Evolutionary conservation across 106 monocot genomes (phyloP).

Genomic region (Dioscorea dumetorum): DNA sequence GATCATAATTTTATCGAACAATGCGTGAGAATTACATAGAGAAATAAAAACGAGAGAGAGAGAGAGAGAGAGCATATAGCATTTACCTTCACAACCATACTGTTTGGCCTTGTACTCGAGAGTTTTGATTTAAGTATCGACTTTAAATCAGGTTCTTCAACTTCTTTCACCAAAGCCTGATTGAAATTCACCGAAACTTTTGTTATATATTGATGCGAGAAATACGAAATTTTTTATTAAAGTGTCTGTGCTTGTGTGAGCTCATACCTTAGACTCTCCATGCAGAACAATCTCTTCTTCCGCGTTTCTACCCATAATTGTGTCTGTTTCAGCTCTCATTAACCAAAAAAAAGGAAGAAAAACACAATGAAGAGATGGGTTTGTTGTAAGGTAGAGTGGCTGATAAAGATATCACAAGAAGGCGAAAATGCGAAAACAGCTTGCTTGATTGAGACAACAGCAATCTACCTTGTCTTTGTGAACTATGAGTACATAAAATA

Average conservation of each 20-base stretch:
- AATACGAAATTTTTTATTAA: too few species aligned
- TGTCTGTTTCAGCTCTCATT: neutral
- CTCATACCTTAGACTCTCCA: conserved; percentile 19
- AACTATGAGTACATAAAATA: too few species aligned
- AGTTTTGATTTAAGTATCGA: conserved; percentile 17
- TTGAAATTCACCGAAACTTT: neutral
- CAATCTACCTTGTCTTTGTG: neutral
- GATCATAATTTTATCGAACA: too few species aligned
- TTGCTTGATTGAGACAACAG: conserved; percentile 13
- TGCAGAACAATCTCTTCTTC: conserved; percentile 17
- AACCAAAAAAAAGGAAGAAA: neutral
- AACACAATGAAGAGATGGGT: too few species aligned
- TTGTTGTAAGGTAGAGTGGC: neutral
- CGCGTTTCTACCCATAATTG: conserved; percentile 23
- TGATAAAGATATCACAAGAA: conserved; percentile 1
- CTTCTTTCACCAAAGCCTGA: neutral
- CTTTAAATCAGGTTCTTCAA: conserved; percentile 7
- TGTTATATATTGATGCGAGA: too few species aligned
- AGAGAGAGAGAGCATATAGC: too few species aligned
- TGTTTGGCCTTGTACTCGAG: conserved; percentile 37
- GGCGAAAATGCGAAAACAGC: conserved; percentile 3
- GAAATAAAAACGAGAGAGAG: too few species aligned
- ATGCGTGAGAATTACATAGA: too few species aligned
- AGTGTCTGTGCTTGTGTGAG: too few species aligned
- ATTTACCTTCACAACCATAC: conserved; percentile 55